Base-by-base conservation (phyloP, 2,329 filamentous ascomycete species). In the Geosmithia flava region DNA sequence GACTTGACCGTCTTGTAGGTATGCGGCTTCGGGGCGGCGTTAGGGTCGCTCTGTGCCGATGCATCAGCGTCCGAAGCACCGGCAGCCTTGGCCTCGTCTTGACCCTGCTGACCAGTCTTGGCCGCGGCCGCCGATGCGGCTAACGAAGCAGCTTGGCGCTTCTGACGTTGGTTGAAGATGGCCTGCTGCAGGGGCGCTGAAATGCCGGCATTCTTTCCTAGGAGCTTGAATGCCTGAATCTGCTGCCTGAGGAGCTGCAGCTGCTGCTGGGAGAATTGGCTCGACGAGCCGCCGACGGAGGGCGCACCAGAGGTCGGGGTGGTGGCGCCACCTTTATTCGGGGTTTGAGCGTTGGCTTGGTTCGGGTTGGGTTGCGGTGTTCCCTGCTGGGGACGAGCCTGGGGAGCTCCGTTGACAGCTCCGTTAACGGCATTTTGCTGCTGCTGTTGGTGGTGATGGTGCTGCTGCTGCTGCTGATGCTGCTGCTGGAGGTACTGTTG, bases 211-310 rank as follows among this genome's bases (percentile, higher is more conserved):
- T 95, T 95, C 65, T 93, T 94, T 5, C 87, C 84, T 3, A 98
- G 73, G 54, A 89, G 76, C 66, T 94, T 94, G 68, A 96, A 97
- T 0, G 91, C 90, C 56, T 84, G 76, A 46, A 97, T 95, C 62
- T 98, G 93, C 54, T 86, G 83, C 51, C 87, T 77, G 10, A 98
- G 70, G 42, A 87, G 79, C 20, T 76, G 74, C 44, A 95, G 70
- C 62, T 98, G 93, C 49, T 93, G 85, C 20, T 78, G 76, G 13
- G 81, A 83, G 61, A 95, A 90, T 52, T 81, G 81, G 46, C 75
- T 74, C 20, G 64, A 66, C n/a, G 66, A 55, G 46, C 56, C 52
- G 47, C 23, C 43, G 4, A 29, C 11, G 2, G 47, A 20, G 3
- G 37, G 20, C 5, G 56, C 51, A n/a, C 55, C 54, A 51, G 58